Evolutionary conservation across 2,329 filamentous ascomycete species (phyloP).

Genomic region (Sporothrix euskadiensis): DNA sequence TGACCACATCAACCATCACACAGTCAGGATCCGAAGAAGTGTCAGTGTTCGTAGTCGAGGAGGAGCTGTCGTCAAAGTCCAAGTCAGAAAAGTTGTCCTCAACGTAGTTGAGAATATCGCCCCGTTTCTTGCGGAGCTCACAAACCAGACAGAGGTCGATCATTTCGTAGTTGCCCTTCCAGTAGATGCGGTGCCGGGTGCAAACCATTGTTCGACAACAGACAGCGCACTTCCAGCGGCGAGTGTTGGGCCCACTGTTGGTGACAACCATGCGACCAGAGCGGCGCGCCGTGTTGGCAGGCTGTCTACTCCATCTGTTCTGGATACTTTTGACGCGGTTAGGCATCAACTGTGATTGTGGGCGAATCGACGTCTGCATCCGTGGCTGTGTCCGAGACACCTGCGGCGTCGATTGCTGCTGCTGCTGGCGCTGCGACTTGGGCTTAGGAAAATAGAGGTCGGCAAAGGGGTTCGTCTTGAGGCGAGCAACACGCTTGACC

Average conservation of each 20-base stretch:
- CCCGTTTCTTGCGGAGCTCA: neutral
- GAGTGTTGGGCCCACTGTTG: neutral
- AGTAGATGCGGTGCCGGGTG: neutral
- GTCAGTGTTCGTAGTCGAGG: constrained; percentile 2
- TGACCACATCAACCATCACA: neutral
- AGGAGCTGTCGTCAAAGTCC: neutral
- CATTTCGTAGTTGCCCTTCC: constrained; percentile 2
- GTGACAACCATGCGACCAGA: neutral
- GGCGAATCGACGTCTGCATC: neutral
- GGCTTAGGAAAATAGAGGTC: neutral
- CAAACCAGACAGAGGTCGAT: neutral
- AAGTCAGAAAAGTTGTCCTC: neutral
- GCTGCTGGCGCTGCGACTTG: neutral
- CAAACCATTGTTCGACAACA: neutral
- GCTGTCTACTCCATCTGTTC: neutral
- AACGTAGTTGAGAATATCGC: neutral
- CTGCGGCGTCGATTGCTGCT: neutral
- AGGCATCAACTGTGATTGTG: neutral
- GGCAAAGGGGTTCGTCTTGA: constrained; percentile 1
- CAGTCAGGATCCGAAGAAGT: neutral
- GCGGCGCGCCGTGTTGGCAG: neutral
- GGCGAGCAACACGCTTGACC: neutral
- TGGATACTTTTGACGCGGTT: neutral
- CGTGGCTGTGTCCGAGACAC: neutral
- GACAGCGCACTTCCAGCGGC: neutral